Conservation (phyloP, 2,329 filamentous ascomycete species). For the Nectriaceae sp. region DNA sequence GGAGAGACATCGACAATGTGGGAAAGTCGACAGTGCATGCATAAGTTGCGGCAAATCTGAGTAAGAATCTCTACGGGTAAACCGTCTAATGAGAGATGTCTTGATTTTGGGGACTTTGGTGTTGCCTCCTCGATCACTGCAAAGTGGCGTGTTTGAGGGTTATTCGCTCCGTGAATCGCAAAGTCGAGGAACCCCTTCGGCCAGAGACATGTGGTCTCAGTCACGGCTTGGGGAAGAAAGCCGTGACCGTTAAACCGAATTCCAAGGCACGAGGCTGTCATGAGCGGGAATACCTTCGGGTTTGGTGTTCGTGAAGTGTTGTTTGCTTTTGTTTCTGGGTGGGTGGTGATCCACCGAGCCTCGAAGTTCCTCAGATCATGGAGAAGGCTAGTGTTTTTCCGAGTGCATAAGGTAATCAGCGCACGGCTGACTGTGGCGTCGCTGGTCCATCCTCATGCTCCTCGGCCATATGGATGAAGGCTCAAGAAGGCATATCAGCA, state of each 20-base stretch:
- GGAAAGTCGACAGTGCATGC: constrained; percentile 25
- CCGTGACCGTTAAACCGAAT: too few relatives aligned
- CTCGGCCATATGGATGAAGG: too few relatives aligned
- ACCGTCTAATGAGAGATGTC: constrained; percentile 19
- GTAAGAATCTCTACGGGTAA: constrained; percentile 29
- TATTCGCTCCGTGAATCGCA: neutral
- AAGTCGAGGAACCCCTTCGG: neutral
- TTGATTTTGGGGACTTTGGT: constrained; percentile 12
- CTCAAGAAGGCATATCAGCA: too few relatives aligned
- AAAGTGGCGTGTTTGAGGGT: neutral
- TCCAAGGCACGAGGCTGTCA: neutral
- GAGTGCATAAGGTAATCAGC: neutral
- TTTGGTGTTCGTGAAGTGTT: neutral
- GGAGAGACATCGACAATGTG: constrained; percentile 28
- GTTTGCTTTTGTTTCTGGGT: neutral
- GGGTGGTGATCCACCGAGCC: neutral
- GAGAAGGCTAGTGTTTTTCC: neutral
- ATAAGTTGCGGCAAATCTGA: constrained; percentile 27
- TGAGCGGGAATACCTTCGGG: neutral
- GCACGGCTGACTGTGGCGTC: too few relatives aligned
- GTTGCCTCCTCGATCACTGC: neutral
- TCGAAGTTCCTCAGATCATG: neutral
- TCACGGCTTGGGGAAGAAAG: neutral
- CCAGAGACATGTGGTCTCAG: too few relatives aligned
- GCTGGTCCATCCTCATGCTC: too few relatives aligned